Conservation (phyloP, 2,329 filamentous ascomycete species). For the Waltergamsia citrina region DNA sequence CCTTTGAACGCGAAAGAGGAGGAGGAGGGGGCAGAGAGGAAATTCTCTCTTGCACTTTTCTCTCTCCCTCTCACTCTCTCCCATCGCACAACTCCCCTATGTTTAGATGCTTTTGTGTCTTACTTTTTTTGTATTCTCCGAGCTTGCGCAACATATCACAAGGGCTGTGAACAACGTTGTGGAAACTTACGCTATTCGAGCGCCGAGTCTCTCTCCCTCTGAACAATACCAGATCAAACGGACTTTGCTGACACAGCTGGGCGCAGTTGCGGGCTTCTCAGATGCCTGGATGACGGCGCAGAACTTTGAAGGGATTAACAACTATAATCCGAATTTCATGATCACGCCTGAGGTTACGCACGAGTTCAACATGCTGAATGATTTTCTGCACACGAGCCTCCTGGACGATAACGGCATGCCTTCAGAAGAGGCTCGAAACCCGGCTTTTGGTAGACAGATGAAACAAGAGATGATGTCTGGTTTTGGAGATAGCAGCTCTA, state of each 20-base stretch:
- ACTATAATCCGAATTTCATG: conserved; percentile 89
- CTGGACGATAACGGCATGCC: conserved; percentile 72
- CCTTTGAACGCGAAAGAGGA: background rate
- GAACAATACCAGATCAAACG: conserved; percentile 11
- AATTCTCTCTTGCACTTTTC: background rate
- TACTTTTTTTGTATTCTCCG: no score
- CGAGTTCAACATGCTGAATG: conserved; percentile 93
- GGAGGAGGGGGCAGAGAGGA: no score
- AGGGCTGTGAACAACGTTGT: no score
- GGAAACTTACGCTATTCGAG: no score
- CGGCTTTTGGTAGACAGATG: conserved; percentile 28
- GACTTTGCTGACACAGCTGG: conserved; percentile 12
- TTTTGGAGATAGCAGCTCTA: no score
- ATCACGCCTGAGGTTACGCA: conserved; percentile 87
- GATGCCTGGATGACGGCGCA: conserved; percentile 74
- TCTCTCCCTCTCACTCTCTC: background rate
- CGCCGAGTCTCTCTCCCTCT: no score
- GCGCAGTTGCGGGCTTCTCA: conserved; percentile 64
- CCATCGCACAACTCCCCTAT: background rate
- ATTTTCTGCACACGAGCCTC: conserved; percentile 87
- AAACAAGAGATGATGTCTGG: conserved; percentile 33
- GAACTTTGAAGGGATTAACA: conserved; percentile 90
- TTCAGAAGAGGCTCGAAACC: conserved; percentile 50
- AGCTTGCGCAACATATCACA: no score
- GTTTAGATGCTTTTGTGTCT: background rate